A percentile compares a stretch with the other conserved stretches of the same genome.
phyloP scores from a whole-genome alignment of 2,329 filamentous ascomycete genomes.

The Alternaria sp. region DNA sequence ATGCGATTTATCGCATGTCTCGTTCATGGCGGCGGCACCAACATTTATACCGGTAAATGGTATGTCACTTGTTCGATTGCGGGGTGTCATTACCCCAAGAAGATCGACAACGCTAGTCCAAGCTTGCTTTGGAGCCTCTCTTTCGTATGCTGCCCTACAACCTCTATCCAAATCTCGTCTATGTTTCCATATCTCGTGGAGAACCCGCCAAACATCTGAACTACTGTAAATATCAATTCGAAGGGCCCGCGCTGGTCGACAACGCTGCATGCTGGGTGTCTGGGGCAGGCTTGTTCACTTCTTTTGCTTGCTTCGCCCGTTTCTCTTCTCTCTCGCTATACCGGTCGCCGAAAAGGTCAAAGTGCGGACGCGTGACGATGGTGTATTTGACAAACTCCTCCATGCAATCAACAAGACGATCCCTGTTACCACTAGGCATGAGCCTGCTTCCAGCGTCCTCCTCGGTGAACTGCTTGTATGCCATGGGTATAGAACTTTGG shows the following conservation, averaged over 20 bases:
- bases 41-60: neutral
- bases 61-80: neutral
- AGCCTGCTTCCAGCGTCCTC: constrained; percentile 61
- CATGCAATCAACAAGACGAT: constrained; percentile 72
- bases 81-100: neutral
- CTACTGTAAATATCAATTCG: neutral
- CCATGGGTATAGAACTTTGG: constrained; percentile 70
- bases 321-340: constrained; percentile 67
- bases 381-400: constrained; percentile 77
- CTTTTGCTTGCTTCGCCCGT: constrained; percentile 33
- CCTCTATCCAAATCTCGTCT: neutral
- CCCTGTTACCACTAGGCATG: constrained; percentile 65
- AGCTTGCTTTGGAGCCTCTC: neutral
- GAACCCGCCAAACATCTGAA: neutral
- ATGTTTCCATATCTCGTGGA: neutral
- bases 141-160: neutral
- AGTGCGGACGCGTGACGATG: constrained; percentile 69
- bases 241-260: neutral
- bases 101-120: constrained; percentile 3
- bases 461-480: constrained; percentile 69
- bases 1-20: neutral
- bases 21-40: neutral
- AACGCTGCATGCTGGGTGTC: constrained; percentile 3
- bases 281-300: neutral
- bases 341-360: constrained; percentile 68